Evolutionary conservation across 495 filamentous ascomycete species (phyloP).

Genomic region (Penicillium flavigenum): DNA sequence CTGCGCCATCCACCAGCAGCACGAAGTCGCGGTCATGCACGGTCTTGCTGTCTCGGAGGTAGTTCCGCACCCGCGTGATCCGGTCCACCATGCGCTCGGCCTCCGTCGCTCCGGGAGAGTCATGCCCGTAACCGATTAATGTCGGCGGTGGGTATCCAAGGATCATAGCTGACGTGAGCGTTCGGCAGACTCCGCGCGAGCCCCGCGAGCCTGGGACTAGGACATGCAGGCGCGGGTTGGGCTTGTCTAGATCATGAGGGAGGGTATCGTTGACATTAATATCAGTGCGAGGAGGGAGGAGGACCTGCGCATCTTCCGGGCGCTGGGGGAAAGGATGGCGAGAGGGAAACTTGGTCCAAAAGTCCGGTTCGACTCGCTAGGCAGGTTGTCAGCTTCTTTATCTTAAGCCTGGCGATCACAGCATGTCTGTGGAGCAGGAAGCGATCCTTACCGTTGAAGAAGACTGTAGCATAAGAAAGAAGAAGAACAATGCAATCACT

Average conservation of each 20-base stretch:
- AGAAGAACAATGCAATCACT: conserved; percentile 26
- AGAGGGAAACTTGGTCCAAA: conserved; percentile 42
- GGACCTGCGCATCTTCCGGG: conserved; percentile 40
- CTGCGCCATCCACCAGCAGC: conserved; percentile 56
- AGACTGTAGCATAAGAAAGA: conserved; percentile 28
- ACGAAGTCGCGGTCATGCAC: conserved; percentile 60
- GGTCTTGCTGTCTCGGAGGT: conserved; percentile 48
- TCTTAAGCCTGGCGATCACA: conserved; percentile 6
- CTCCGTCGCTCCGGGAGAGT: conserved; percentile 33
- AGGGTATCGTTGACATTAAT: conserved; percentile 30
- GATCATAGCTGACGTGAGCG: conserved; percentile 58
- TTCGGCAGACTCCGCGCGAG: conserved; percentile 57
- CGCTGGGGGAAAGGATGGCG: conserved; percentile 33
- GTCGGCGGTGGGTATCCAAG: conserved; percentile 62
- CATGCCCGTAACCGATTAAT: conserved; percentile 46
- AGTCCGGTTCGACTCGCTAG: conserved; percentile 32
- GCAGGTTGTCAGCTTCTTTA: conserved; percentile 15
- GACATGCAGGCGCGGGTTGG: conserved; percentile 60
- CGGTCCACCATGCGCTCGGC: conserved; percentile 43
- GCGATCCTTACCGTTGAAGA: conserved; percentile 24
- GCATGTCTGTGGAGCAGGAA: conserved; percentile 1
- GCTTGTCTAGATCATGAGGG: conserved; percentile 42
- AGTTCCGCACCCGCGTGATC: conserved; percentile 53
- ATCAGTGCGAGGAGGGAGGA: conserved; percentile 22
- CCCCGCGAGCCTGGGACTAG: conserved; percentile 53